These are phyloP conservation scores for Periglandula ipomoeae DNA, from an alignment of 2,329 filamentous ascomycete species.

Conservation along the genomic window DNA sequence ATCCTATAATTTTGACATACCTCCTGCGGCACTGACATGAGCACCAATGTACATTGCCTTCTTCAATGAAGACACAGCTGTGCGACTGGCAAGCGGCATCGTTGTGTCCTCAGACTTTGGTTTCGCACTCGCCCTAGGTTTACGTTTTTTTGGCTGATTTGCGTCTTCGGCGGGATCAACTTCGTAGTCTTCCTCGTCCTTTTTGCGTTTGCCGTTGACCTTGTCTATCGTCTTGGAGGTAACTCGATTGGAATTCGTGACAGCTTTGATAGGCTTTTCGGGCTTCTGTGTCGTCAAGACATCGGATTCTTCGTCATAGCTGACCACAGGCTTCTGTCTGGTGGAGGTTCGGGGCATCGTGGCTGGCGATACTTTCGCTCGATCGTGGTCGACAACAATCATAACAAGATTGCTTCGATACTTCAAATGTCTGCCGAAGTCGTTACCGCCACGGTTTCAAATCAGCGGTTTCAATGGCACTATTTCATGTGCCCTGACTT, in stretches of 20 bases:
- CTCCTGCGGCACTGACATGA: conserved; percentile 84
- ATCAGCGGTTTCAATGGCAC: background rate
- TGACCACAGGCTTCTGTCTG: conserved; percentile 22
- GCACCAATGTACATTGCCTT: conserved; percentile 76
- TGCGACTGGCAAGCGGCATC: conserved; percentile 61
- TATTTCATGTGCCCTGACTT: no score
- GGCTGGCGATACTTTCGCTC: background rate
- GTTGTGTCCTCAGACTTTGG: conserved; percentile 27
- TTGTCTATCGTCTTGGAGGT: conserved; percentile 6
- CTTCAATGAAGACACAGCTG: conserved; percentile 52
- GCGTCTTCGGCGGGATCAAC: conserved; percentile 11
- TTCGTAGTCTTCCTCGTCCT: conserved; percentile 12
- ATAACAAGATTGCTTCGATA: background rate
- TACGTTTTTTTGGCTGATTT: conserved; percentile 34
- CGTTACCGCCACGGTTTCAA: background rate
- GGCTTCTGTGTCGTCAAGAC: conserved; percentile 3
- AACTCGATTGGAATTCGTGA: conserved; percentile 14
- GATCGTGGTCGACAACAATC: no score
- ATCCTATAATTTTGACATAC: conserved; percentile 36
- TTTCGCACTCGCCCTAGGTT: conserved; percentile 23
- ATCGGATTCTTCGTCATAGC: conserved; percentile 22
- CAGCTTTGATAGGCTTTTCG: conserved; percentile 9
- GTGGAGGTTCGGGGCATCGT: conserved; percentile 26
- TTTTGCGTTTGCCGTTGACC: conserved; percentile 13
- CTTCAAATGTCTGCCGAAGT: background rate